Conservation (phyloP, 2,329 filamentous ascomycete genomes). For the Ophiostoma sp. region DNA sequence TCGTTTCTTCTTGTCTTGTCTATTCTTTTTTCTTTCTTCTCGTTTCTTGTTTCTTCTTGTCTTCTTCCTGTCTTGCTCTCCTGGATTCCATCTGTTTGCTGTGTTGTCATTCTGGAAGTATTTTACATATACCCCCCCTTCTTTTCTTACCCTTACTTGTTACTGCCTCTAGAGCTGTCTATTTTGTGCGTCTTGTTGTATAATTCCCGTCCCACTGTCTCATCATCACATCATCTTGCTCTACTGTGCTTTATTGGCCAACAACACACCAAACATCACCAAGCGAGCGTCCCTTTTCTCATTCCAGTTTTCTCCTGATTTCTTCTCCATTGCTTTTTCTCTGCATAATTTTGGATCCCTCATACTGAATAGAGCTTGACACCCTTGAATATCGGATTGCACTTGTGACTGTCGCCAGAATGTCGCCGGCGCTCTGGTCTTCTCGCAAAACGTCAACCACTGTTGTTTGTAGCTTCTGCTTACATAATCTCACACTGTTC, state of each 20-base stretch:
- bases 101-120: constrained; percentile 10
- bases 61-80: neutral
- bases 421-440: no score
- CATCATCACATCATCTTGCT: neutral
- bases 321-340: neutral
- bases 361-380: neutral
- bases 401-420: neutral
- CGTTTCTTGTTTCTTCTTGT: neutral
- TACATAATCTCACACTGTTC: neutral
- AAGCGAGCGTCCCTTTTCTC: neutral
- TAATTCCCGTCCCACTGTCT: neutral
- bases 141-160: neutral
- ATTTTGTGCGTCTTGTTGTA: neutral
- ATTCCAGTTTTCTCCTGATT: neutral
- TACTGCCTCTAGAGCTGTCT: neutral
- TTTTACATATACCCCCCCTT: constrained; percentile 13
- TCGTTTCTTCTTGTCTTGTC: neutral
- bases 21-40: neutral
- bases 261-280: neutral
- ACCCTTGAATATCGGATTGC: neutral
- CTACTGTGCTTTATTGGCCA: neutral
- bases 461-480: neutral
- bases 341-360: neutral
- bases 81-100: neutral
- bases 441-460: neutral